phyloP scores from a whole-genome alignment of 768 basidiomycete species.

The Russula griseocarnosa region DNA sequence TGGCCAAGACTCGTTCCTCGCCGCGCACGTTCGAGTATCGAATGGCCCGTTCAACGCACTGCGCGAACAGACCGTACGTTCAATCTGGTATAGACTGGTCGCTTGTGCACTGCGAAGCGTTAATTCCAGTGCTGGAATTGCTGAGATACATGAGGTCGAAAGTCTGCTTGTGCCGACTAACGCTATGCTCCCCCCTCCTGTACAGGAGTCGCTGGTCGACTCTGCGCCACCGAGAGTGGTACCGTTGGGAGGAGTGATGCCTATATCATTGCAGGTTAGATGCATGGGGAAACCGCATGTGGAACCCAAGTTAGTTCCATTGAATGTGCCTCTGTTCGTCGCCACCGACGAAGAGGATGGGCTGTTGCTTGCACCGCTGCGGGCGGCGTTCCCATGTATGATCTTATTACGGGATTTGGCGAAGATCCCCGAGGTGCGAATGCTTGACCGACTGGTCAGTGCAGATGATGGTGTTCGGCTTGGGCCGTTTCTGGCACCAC shows the following conservation, averaged over 20 bases:
- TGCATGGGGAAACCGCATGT: constrained; percentile 45
- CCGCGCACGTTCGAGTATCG: constrained; percentile 63
- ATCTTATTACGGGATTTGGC: constrained; percentile 49
- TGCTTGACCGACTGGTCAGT: constrained; percentile 34
- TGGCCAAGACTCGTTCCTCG: constrained; percentile 46
- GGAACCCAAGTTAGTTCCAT: constrained; percentile 32
- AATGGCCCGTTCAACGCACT: constrained; percentile 57
- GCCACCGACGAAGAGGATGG: constrained; percentile 55
- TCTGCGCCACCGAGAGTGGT: constrained; percentile 29
- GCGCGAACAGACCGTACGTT: constrained; percentile 41
- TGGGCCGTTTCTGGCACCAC: constrained; percentile 49
- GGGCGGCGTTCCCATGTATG: constrained; percentile 57
- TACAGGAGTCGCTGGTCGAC: constrained; percentile 24
- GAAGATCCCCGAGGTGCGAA: constrained; percentile 12
- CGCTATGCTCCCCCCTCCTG: constrained; percentile 30
- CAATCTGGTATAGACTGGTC: constrained; percentile 58
- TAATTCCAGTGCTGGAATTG: constrained; percentile 7
- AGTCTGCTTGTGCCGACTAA: constrained; percentile 10
- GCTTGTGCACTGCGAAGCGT: constrained; percentile 40
- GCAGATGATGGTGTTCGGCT: constrained; percentile 48
- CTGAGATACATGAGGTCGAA: constrained; percentile 14
- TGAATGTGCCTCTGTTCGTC: constrained; percentile 62
- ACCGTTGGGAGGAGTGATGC: background rate
- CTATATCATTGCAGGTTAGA: constrained; percentile 16
- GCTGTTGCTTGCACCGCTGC: constrained; percentile 41